phyloP scores from a whole-genome alignment of 2,329 filamentous ascomycete genomes.

The Aspergillus ochraceus region DNA sequence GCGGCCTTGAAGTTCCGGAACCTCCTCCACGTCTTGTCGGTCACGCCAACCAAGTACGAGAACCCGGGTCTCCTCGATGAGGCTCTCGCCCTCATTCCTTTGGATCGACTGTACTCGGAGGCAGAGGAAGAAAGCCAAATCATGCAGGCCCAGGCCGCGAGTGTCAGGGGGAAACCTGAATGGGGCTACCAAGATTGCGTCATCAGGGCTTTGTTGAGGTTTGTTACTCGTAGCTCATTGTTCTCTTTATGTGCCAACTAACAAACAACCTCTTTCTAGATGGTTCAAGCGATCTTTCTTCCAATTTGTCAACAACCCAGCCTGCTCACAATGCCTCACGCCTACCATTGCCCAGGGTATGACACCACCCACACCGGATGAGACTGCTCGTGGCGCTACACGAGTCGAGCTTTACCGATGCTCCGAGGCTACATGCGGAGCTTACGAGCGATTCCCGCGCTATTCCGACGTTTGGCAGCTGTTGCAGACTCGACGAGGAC shows the following conservation, averaged over 20 bases:
- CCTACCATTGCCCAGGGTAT: conserved; percentile 81
- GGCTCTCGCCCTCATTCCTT: conserved; percentile 78
- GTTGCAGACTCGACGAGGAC: conserved; percentile 79
- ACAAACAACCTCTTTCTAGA: conserved; percentile 44
- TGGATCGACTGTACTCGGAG: conserved; percentile 89
- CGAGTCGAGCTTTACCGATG: conserved; percentile 90
- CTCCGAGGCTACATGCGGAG: conserved; percentile 70
- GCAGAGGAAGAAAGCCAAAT: conserved; percentile 93
- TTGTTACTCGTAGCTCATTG: conserved; percentile 35
- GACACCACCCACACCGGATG: conserved; percentile 82
- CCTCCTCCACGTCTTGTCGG: conserved; percentile 79
- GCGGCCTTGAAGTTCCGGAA: conserved; percentile 75
- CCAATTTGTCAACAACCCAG: conserved; percentile 93
- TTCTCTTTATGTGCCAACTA: conserved; percentile 5
- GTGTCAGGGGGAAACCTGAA: conserved; percentile 78
- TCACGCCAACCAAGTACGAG: conserved; percentile 90
- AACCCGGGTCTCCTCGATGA: conserved; percentile 94
- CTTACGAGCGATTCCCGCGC: conserved; percentile 85
- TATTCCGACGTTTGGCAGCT: conserved; percentile 95
- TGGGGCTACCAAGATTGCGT: conserved; percentile 99
- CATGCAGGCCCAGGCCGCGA: conserved; percentile 81
- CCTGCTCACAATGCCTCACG: conserved; percentile 76
- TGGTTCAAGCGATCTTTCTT: conserved; percentile 98
- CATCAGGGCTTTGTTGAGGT: conserved; percentile 81
- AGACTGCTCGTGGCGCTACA: conserved; percentile 81